Evolutionary conservation across 768 basidiomycete species (phyloP), one percentile per base, ranked within the genome.

Genomic region (Cubamyces sp.): DNA sequence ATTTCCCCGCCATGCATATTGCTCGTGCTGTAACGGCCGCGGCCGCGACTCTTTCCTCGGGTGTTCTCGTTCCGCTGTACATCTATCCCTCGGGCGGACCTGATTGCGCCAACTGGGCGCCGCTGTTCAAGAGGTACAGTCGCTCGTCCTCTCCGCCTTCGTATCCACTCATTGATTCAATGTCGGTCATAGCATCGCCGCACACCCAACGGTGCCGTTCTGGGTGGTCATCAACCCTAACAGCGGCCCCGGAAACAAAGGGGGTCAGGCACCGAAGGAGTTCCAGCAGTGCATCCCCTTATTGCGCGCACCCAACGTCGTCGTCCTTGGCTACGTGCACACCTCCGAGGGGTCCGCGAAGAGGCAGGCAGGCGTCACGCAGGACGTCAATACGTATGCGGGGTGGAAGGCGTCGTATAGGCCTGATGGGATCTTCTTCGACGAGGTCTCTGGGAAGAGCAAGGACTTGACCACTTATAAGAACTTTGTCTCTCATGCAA

Each of bases 401-500:
- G 57, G 62, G 1, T 78, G 77, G 77, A 55, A 58, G 0, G 54
- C 64, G 11, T 56, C 72, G 1, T 78, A 77, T 59, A 56, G 67
- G 11, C 69, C 67, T 0, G 67, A 73, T 19, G 76, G 77, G 0
- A 75, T 78, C 19, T 77, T 77, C 63, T 76, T 77, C 64, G 76
- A 78, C 49, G 70, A 78, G 61, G 73, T 70, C 3, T 54, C 66
- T 7, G 68, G 67, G 2, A 57, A 57, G 18, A 54, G 59, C 11
- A 41, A 25, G 4, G 52, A 68, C n/a, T 28, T 77, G 9, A 37
- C 63, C 0, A 63, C 48, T 46, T 78, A 77, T 48, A 57, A 68
- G 43, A 55, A 43, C 6, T 76, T 69, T 52, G 61, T 66, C 3
- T 30, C 62, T 1, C 30, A 58, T 9, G 72, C 70, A 1, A 61